Evolutionary conservation across 2,329 filamentous ascomycete species (phyloP).

Genomic region (Ceratocystiopsis minuta): DNA sequence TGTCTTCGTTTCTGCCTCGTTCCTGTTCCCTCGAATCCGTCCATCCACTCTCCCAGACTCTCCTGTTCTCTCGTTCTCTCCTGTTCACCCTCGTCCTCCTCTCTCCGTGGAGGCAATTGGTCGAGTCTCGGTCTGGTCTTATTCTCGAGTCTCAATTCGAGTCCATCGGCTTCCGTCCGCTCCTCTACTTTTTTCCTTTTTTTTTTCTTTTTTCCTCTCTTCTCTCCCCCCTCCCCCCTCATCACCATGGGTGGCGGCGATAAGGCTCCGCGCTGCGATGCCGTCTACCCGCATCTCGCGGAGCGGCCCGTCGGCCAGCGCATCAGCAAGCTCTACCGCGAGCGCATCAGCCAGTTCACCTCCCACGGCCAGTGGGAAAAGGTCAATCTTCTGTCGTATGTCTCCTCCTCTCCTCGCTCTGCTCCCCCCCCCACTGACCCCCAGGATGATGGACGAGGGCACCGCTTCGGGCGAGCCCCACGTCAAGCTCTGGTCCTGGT

Average conservation of each 20-base stretch:
- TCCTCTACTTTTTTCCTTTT: too few relatives aligned
- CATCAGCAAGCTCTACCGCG: conserved; percentile 10
- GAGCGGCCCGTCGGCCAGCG: conserved; percentile 11
- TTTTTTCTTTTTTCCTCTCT: background rate
- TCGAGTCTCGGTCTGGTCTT: too few relatives aligned
- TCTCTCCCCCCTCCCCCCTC: background rate
- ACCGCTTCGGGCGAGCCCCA: conserved; percentile 48
- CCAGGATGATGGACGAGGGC: conserved; percentile 55
- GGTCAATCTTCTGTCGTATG: conserved; percentile 12
- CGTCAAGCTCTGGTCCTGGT: conserved; percentile 74
- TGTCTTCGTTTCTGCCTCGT: too few relatives aligned
- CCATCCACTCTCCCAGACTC: too few relatives aligned
- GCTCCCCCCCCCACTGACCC: background rate
- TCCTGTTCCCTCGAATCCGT: too few relatives aligned
- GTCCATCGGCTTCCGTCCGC: background rate
- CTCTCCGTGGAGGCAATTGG: too few relatives aligned
- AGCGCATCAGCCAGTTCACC: conserved; percentile 11
- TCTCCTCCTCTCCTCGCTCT: background rate
- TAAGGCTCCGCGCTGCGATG: conserved; percentile 2
- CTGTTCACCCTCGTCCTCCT: too few relatives aligned
- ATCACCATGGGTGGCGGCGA: conserved; percentile 12
- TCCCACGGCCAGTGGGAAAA: conserved; percentile 11
- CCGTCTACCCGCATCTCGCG: conserved; percentile 11
- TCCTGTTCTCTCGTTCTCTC: too few relatives aligned
- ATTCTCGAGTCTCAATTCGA: too few relatives aligned